Base-by-base conservation (phyloP, 208 protist species). In the Crithidia expoeki region DNA sequence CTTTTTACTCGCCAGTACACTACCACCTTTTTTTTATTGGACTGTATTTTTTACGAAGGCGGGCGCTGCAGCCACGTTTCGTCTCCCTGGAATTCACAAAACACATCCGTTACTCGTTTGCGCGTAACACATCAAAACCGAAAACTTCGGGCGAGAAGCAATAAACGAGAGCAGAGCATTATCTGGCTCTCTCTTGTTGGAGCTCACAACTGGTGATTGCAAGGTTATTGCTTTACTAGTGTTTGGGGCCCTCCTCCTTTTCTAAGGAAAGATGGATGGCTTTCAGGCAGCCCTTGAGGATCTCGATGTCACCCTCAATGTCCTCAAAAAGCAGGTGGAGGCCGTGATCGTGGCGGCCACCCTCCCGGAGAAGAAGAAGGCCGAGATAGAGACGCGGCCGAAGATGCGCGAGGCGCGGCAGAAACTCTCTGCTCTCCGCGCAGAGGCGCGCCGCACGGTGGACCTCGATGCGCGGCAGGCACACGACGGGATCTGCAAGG, bases 331-430 rank as follows among this genome's bases (percentile, higher is more conserved):
- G 23, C 61, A 75, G 12, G 79, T 89, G 16, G 71, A 85, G 76
- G 46, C 30, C n/a, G 83, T 95, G 17, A 85, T 95, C 17, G 63
- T 81, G 55, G 74, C 85, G 19, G 55, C 56, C 2, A 70, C 75
- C 2, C 21, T 89, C 0, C 71, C 68, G 4, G 87, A 92, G 34
- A 95, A 95, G 72, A 93, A 92, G 66, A 79, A 81, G 34, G 74
- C 75, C 10, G 83, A 93, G 72, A 79, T 90, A 55, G 79, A 76
- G 27, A 81, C 81, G 12, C 82, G 81, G 1, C 87, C 87, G 10
- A 42, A 83, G 16, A 73, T 95, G 80, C 83, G 86, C 28, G 83
- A 93, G 68, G 85, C 86, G 23, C 83, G 88, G 25, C 84, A 75
- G 52, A 81, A 89, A 66, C 74, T 93, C 17, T 79, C 81, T 4